These are phyloP conservation scores for Pythium utonaiense DNA, from an alignment of 352 stramenopile genomes.

Conservation along the genomic window DNA sequence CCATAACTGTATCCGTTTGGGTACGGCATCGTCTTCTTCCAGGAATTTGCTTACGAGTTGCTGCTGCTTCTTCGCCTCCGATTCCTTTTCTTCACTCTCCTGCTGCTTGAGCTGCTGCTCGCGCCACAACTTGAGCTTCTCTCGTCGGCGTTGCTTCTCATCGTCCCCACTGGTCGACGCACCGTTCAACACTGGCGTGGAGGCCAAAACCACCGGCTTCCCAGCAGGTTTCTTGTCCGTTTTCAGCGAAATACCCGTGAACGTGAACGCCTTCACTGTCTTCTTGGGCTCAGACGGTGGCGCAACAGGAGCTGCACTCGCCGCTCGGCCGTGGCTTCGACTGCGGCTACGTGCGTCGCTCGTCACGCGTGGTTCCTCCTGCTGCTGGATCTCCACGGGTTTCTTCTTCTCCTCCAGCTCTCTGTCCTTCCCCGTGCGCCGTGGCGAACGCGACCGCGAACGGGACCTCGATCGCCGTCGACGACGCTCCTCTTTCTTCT, in stretches of 20 bases:
- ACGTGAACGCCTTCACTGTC: conserved; percentile 46
- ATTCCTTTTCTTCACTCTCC: conserved; percentile 29
- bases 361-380: conserved; percentile 21
- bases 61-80: conserved; percentile 34
- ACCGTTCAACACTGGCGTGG: not conserved
- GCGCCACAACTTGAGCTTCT: conserved; percentile 52
- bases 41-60: conserved; percentile 39
- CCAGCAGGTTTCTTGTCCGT: conserved; percentile 24
- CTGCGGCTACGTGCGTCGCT: conserved; percentile 30
- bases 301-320: not conserved
- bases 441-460: conserved; percentile 32
- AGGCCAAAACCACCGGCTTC: not conserved
- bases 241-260: conserved; percentile 69
- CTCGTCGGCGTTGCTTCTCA: conserved; percentile 42
- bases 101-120: conserved; percentile 62
- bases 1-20: conserved; percentile 59
- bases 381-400: too few relatives aligned
- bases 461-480: conserved; percentile 9
- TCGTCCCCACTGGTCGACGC: conserved; percentile 11
- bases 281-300: not conserved
- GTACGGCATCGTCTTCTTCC: conserved; percentile 64
- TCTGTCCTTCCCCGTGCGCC: not conserved
- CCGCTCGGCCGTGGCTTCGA: conserved; percentile 17
- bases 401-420: conserved; percentile 5
- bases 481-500: conserved; percentile 6